Evolutionary conservation across 805 yeast genomes (phyloP).

Genomic region (Wickerhamiella cacticola): DNA sequence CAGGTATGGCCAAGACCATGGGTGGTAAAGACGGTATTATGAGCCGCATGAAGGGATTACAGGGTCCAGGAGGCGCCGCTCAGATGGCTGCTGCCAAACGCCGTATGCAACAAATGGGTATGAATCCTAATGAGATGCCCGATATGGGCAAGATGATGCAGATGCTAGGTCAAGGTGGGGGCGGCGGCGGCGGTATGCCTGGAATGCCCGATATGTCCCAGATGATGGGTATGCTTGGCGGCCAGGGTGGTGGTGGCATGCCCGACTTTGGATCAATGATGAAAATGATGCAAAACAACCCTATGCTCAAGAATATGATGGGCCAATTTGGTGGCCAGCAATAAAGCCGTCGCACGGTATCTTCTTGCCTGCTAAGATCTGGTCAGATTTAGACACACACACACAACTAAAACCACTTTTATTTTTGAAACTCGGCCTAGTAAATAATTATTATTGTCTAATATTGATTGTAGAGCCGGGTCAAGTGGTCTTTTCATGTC

Average conservation of each 20-base stretch:
- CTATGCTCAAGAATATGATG: conserved; percentile 39
- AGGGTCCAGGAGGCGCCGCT: conserved; percentile 30
- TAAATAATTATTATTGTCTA: no score
- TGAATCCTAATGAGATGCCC: conserved; percentile 36
- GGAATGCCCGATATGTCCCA: conserved; percentile 45
- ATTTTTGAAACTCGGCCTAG: background rate
- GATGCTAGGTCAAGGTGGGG: conserved; percentile 38
- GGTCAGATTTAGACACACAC: no score
- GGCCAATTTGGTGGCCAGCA: conserved; percentile 16
- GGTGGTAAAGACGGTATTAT: conserved; percentile 45
- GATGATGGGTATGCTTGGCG: conserved; percentile 47
- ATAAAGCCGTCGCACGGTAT: no score
- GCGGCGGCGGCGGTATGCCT: conserved; percentile 34
- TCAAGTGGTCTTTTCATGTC: no score
- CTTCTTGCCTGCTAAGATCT: no score
- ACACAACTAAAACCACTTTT: no score
- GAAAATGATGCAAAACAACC: conserved; percentile 43
- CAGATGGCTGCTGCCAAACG: conserved; percentile 38
- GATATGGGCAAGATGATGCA: conserved; percentile 17
- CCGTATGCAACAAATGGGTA: conserved; percentile 33
- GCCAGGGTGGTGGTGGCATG: conserved; percentile 36
- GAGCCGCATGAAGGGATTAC: conserved; percentile 31
- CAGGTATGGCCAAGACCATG: conserved; percentile 71
- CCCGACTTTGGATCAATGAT: conserved; percentile 56
- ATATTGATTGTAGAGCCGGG: no score